A percentile compares a stretch with the other conserved stretches of the same genome.
Conservation (phyloP, 2,329 filamentous ascomycete genomes). For the Colletotrichum horii region DNA sequence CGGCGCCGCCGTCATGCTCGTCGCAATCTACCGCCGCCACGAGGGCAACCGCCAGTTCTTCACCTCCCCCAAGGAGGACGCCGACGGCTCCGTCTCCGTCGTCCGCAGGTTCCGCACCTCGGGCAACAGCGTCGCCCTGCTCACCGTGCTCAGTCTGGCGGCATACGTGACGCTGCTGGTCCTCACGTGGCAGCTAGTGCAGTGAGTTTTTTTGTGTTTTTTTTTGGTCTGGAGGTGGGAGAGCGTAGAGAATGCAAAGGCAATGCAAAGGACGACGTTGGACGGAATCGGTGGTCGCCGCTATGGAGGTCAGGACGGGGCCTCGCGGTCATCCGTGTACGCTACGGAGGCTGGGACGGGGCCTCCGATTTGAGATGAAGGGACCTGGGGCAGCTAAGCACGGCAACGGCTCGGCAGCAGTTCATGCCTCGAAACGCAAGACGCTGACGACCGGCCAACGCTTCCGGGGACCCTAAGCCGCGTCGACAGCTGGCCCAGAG, state of each 20-base stretch:
- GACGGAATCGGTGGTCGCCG: background rate
- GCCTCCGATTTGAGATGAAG: background rate
- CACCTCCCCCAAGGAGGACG: constrained; percentile 46
- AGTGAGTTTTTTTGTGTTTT: constrained; percentile 20
- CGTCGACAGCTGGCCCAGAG: background rate
- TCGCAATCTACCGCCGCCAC: constrained; percentile 84
- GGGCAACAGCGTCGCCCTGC: constrained; percentile 64
- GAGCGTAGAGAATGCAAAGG: background rate
- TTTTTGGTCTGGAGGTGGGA: background rate
- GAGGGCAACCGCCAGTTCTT: constrained; percentile 97
- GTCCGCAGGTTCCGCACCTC: constrained; percentile 66
- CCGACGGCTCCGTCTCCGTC: constrained; percentile 39
- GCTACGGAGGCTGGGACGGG: background rate
- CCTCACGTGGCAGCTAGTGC: constrained; percentile 53
- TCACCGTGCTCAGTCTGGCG: constrained; percentile 60
- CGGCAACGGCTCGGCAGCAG: background rate
- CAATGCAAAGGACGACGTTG: background rate
- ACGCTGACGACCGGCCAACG: background rate
- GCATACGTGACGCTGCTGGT: constrained; percentile 64
- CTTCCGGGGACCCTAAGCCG: background rate
- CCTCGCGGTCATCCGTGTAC: no score
- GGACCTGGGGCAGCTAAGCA: background rate
- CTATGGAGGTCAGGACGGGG: no score
- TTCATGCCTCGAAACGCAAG: background rate
- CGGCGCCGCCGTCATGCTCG: constrained; percentile 81